Base-by-base conservation (phyloP, 2,329 filamentous ascomycete species). In the Pseudogymnoascus pannorum region DNA sequence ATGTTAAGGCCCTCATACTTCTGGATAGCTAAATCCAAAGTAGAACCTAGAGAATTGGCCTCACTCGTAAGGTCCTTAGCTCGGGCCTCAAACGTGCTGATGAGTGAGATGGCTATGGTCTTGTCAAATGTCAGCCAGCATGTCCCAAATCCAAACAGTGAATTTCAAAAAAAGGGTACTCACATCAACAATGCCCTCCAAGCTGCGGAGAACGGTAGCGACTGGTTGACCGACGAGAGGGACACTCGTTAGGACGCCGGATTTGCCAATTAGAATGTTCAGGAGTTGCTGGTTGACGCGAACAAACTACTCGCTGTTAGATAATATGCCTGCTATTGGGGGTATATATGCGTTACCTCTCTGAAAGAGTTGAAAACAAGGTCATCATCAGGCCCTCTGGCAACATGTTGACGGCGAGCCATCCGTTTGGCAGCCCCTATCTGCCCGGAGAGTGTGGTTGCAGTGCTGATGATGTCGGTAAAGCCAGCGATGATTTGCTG, bases 251-350 rank as follows among this genome's bases (percentile, higher is more conserved):
- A 74, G 65, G 4, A 74, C 57, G 2, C 71, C 70, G 18, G 72
- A 65, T 64, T 74, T 75, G 57, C 71, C 71, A 60, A 74, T 74
- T 2, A 75, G 63, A 24, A 72, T 72, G 35, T 72, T 72, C 11
- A 75, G 66, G 7, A 74, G 66, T 1, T 18, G 59, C 63, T 74
- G 71, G 35, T 74, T 72, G 7, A 72, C 66, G 5, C 57, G 11
- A 24, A 71, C 70, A 22, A 75, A 74, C 61, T 70, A 44, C 48
- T 16, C 11, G 29, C 5, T 26, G 14, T 16, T 59, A 40, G 38
- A 5, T 38, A 18, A 42, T 22, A 14, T 20, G n/a, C 18, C 8
- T 5, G 20, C 24, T 11, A 26, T 4, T 4, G 24, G 14, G 22
- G 9, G 61, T 1, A 12, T n/a, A 33, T 16, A 1, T 22, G 2